Evolutionary conservation across 2,329 filamentous ascomycete genomes (phyloP), one percentile per base, ranked within the genome.

Genomic region (Emmonsia crescens): DNA sequence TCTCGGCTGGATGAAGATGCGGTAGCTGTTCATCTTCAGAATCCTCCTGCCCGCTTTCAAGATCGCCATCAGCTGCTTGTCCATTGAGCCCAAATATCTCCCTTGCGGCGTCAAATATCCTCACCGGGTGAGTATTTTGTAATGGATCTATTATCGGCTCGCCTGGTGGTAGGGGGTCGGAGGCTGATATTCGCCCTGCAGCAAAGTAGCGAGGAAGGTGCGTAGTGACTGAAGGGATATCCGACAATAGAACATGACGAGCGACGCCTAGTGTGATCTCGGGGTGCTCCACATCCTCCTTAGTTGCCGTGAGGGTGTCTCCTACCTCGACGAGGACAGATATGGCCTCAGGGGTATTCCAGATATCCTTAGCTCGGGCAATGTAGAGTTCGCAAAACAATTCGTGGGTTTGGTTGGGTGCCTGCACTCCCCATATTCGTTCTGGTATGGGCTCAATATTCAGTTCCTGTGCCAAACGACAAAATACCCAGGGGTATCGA

Each of bases 401-500:
- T 61, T 83, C 80, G 66, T 91, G 83, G 54, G 85, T 80, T 14
- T 82, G 79, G 36, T 85, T 82, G 0, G 86, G 81, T 5, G 89
- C 84, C 68, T 85, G 81, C 64, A 86, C 82, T 59, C 89, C 92
- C 93, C 94, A 97, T 38, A 97, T 83, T 0, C 85, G 83, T 40
- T 86, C 86, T 1, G 94, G 92, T 8, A 89, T 79, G 6, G 83
- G 81, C 16, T 91, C 87, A 36, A 96, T 80, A 65, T 88, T 86
- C 31, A 97, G 79, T 56, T 90, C 88, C 67, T 89, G 87, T 72
- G 93, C 94, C 3, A 99, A 78, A 27, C 86, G 81, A 60, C 84
- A 86, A 68, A 93, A 91, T 2, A 96, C 80, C 91, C 92, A 99
- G 0, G 94, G 93, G 60, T 91, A 84, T 33, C 79, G 79, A 61